Percentiles rank a stretch among this genome's conserved stretches.
Evolutionary conservation across 73 alveolate genomes (phyloP).

Genomic region (Uronychia binucleata): DNA sequence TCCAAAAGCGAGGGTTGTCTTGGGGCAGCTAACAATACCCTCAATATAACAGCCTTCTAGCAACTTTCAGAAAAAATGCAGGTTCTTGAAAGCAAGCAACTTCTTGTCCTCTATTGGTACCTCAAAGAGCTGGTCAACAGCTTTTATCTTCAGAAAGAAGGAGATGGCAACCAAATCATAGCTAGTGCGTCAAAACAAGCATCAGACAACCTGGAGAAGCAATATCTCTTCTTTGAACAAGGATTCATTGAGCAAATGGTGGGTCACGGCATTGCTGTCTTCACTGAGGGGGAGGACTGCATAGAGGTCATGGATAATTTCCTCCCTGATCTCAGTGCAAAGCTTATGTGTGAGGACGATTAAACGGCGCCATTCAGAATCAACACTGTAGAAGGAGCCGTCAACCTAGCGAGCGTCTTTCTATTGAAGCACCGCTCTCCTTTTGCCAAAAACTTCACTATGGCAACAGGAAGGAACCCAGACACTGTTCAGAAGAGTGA

Average conservation of each 20-base stretch:
- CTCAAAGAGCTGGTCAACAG: neutral
- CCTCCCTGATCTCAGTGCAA: neutral
- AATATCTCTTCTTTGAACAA: neutral
- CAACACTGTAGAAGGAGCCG: neutral
- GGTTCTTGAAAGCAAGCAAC: neutral
- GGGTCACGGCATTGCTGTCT: neutral
- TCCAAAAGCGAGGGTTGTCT: neutral
- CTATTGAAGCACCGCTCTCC: neutral
- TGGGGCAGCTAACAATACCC: neutral
- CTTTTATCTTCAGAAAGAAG: too few species aligned
- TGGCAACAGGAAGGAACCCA: slow-evolving; percentile 4
- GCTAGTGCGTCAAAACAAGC: neutral
- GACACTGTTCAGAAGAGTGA: neutral
- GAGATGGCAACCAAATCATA: neutral
- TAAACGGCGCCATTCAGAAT: neutral
- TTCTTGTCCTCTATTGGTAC: neutral
- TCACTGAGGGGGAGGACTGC: neutral
- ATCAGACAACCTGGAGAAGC: neutral
- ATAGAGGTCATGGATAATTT: neutral
- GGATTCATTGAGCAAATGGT: neutral
- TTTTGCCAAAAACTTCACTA: neutral
- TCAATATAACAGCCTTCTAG: neutral
- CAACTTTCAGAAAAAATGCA: neutral
- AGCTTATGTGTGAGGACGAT: neutral
- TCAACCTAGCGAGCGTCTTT: neutral